These are phyloP conservation scores for Neofusicoccum sp. DNA, from an alignment of 2,329 filamentous ascomycete species.

Conservation along the genomic window DNA sequence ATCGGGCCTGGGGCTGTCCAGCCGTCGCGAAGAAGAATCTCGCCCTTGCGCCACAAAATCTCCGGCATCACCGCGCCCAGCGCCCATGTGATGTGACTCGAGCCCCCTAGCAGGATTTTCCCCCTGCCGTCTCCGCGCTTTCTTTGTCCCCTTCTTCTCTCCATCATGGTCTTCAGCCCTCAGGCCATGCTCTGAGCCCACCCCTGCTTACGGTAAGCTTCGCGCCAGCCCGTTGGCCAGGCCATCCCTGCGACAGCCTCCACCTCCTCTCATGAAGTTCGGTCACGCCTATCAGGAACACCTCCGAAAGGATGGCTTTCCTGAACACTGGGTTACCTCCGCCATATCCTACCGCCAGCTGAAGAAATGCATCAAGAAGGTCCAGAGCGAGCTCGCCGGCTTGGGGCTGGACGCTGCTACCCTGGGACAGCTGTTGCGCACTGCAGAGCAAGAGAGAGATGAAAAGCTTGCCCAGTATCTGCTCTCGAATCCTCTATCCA, in stretches of 20 bases:
- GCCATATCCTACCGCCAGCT: constrained; percentile 83
- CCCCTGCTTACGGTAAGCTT: neutral
- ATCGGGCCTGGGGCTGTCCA: neutral
- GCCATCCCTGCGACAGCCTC: neutral
- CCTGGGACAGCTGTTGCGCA: constrained; percentile 62
- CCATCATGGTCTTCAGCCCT: neutral
- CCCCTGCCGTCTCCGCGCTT: neutral
- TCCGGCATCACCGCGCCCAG: neutral
- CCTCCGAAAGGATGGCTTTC: constrained; percentile 73
- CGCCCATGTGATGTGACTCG: neutral
- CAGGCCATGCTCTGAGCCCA: neutral
- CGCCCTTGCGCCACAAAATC: constrained; percentile 4
- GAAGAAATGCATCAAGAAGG: constrained; percentile 86
- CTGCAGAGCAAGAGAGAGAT: constrained; percentile 26
- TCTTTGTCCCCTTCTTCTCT: neutral
- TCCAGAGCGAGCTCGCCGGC: constrained; percentile 69
- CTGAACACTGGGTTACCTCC: constrained; percentile 68
- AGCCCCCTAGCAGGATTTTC: neutral
- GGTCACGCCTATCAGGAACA: constrained; percentile 74
- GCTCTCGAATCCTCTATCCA: neutral
- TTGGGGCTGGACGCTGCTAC: constrained; percentile 74
- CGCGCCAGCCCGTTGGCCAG: neutral
- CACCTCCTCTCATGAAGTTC: constrained; percentile 73
- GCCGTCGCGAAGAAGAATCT: neutral
- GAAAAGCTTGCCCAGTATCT: constrained; percentile 17